Evolutionary conservation across 495 filamentous ascomycete genomes (phyloP).

Genomic region (Bombardia bombarda): DNA sequence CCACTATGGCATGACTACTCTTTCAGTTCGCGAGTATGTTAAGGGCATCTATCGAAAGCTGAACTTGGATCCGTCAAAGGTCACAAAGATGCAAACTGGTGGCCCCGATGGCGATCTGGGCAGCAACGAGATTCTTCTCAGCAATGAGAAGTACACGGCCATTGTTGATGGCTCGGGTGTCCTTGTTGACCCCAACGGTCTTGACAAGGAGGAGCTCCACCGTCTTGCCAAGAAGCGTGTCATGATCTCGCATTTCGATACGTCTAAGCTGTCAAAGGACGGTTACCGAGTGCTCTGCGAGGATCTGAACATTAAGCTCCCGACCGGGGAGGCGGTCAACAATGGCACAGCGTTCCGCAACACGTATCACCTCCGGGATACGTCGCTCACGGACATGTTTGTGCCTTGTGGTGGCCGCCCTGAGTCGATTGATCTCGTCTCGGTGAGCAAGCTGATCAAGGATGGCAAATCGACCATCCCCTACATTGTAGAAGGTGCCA

Average conservation of each 20-base stretch:
- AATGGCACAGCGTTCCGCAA: slow-evolving; percentile 97
- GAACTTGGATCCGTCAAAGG: slow-evolving; percentile 70
- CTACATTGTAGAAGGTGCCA: slow-evolving; percentile 96
- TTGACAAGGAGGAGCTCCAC: slow-evolving; percentile 74
- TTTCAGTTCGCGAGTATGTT: slow-evolving; percentile 92
- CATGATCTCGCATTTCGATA: slow-evolving; percentile 86
- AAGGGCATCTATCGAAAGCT: slow-evolving; percentile 95
- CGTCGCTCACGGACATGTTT: slow-evolving; percentile 72
- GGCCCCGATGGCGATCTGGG: slow-evolving; percentile 95
- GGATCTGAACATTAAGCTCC: slow-evolving; percentile 76
- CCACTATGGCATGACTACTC: slow-evolving; percentile 91
- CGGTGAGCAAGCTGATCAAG: slow-evolving; percentile 74
- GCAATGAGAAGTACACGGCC: slow-evolving; percentile 87
- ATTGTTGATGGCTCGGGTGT: slow-evolving; percentile 96
- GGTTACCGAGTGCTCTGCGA: slow-evolving; percentile 94
- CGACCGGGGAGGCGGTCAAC: slow-evolving; percentile 74
- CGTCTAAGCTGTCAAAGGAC: slow-evolving; percentile 72
- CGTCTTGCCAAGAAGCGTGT: slow-evolving; percentile 77
- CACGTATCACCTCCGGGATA: slow-evolving; percentile 82
- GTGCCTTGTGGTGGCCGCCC: slow-evolving; percentile 95
- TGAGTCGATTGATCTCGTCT: slow-evolving; percentile 89
- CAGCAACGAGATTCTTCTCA: slow-evolving; percentile 93
- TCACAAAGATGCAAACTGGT: slow-evolving; percentile 93
- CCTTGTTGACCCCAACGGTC: slow-evolving; percentile 82
- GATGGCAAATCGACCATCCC: slow-evolving; percentile 78